phyloP scores from a whole-genome alignment of 1,284 basidiomycete genomes.

The Vanrija pseudolonga region DNA sequence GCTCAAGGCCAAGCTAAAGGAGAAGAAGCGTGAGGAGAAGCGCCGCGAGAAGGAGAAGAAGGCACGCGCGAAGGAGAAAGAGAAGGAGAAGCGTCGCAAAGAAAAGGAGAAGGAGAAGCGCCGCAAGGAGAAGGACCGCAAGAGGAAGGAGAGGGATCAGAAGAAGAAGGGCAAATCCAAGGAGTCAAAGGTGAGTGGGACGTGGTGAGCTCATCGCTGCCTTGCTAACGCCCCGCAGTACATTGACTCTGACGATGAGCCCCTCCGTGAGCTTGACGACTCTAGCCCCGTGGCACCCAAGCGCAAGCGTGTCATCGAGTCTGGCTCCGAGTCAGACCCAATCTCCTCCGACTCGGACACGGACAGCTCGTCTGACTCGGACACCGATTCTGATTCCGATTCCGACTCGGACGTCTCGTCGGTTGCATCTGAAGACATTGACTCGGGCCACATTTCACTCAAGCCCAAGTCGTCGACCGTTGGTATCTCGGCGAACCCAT shows the following conservation, averaged over 20 bases:
- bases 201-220: neutral
- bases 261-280: slow-evolving; percentile 5
- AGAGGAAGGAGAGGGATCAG: slow-evolving; percentile 27
- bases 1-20: slow-evolving; percentile 22
- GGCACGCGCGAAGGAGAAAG: slow-evolving; percentile 22
- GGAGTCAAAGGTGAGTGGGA: slow-evolving; percentile 27
- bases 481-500: slow-evolving; percentile 15
- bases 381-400: slow-evolving; percentile 35
- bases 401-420: slow-evolving; percentile 25
- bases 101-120: slow-evolving; percentile 22
- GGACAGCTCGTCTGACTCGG: slow-evolving; percentile 50
- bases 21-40: slow-evolving; percentile 17
- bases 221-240: neutral
- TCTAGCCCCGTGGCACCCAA: slow-evolving; percentile 2
- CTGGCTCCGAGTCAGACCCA: neutral
- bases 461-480: slow-evolving; percentile 9
- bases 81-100: slow-evolving; percentile 29
- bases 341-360: slow-evolving; percentile 39
- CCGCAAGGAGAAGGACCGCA: slow-evolving; percentile 26
- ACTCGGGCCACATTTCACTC: slow-evolving; percentile 12
- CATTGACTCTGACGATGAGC: slow-evolving; percentile 8
- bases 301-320: slow-evolving; percentile 9
- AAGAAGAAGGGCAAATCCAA: slow-evolving; percentile 31
- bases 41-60: slow-evolving; percentile 10
- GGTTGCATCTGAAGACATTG: slow-evolving; percentile 36